phyloP scores from a whole-genome alignment of 345 rosid species.

The Hypericum perforatum region DNA sequence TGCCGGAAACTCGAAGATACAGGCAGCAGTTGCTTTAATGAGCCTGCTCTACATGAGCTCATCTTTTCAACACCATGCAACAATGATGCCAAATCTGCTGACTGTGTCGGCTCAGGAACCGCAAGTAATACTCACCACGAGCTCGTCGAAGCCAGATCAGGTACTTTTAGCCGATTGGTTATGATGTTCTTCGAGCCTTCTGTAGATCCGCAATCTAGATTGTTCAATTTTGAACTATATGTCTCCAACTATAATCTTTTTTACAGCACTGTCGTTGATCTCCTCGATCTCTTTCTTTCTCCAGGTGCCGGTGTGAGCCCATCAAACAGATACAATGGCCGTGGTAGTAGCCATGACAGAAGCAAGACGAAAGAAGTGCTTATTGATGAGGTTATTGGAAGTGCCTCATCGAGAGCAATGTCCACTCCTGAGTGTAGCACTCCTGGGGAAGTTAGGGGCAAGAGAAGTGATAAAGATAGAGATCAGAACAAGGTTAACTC shows the following conservation, averaged over 20 bases:
- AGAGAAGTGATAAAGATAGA: conserved; percentile 42
- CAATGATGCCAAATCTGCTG: conserved; percentile 70
- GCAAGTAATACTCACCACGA: conserved; percentile 84
- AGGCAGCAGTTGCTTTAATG: conserved; percentile 71
- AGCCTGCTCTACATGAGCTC: conserved; percentile 59
- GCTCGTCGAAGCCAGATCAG: conserved; percentile 71
- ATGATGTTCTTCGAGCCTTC: not conserved
- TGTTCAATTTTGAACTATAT: too few relatives aligned
- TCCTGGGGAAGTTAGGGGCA: conserved; percentile 40
- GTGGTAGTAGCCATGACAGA: conserved; percentile 25
- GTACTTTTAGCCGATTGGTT: conserved; percentile 24
- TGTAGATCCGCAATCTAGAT: too few relatives aligned
- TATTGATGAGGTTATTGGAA: conserved; percentile 60
- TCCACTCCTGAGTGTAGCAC: conserved; percentile 33
- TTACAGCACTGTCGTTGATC: not conserved
- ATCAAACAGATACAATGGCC: conserved; percentile 25
- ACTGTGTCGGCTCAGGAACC: conserved; percentile 90
- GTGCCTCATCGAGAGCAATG: conserved; percentile 64
- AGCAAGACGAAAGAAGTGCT: conserved; percentile 48
- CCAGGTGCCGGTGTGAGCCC: conserved; percentile 71
- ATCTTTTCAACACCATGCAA: conserved; percentile 54
- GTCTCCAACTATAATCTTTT: too few relatives aligned
- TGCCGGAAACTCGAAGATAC: conserved; percentile 64
- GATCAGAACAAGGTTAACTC: conserved; percentile 28
- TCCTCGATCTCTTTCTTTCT: conserved; percentile 6